Evolutionary conservation across 345 rosid genomes (phyloP).

Genomic region (Sonneratia alba): DNA sequence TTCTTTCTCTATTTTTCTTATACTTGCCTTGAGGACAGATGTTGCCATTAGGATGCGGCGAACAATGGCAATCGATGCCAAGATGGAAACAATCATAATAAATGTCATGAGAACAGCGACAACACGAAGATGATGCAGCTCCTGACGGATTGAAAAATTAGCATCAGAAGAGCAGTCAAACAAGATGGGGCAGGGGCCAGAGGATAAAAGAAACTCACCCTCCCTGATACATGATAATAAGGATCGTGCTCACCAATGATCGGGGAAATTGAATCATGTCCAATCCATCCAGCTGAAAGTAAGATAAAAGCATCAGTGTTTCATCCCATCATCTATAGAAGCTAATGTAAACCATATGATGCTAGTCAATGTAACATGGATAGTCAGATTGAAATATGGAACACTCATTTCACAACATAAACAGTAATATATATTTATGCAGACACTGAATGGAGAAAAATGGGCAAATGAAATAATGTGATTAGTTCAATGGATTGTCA

Average conservation of each 20-base stretch:
- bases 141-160: conserved; percentile 41
- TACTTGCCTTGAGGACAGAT: conserved; percentile 86
- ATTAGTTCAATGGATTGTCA: background rate
- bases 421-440: too few species aligned
- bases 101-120: conserved; percentile 73
- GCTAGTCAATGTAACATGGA: too few species aligned
- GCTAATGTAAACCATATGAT: too few species aligned
- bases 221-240: conserved; percentile 61
- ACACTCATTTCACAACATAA: background rate
- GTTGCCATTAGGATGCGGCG: conserved; percentile 96
- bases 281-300: conserved; percentile 91
- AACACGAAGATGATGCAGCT: conserved; percentile 66
- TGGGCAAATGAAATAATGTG: background rate
- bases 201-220: conserved; percentile 40
- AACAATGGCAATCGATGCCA: conserved; percentile 84
- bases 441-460: too few species aligned
- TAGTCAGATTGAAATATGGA: background rate
- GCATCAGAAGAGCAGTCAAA: conserved; percentile 4
- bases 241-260: conserved; percentile 86
- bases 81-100: conserved; percentile 60
- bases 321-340: background rate
- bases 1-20: background rate
- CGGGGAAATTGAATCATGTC: conserved; percentile 82
- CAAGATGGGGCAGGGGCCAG: conserved; percentile 5
- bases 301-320: conserved; percentile 12